Evolutionary conservation across 202 grass and related monocot species (phyloP), one percentile per base, ranked within the genome.

Genomic region (Zizania palustris): DNA sequence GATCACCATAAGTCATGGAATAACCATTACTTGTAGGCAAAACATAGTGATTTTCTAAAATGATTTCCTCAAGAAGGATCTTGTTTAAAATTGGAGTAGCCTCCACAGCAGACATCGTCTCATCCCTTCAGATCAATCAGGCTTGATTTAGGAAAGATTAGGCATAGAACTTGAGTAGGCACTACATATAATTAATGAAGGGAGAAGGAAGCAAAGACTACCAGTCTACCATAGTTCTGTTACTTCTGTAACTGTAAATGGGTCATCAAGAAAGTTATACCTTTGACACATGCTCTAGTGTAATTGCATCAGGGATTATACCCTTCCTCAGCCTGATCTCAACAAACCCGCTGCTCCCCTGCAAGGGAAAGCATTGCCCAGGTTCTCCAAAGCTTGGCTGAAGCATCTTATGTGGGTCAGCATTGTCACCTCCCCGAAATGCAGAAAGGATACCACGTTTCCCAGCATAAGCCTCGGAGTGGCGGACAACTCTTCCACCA

Each of bases 351-450:
- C 41, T 85, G 48, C 71, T 90, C 12, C 91, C 91, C 43, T 85
- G 85, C 21, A 93, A n/a, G 0, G 91, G 35, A 62, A 93, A 93
- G 60, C 87, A 93, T 22, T 88, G 91, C 0, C 91, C 87, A 43
- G 91, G 91, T 61, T 93, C 87, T 73, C 91, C 91, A 77, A 85
- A 88, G 82, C 85, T 90, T 0, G 88, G 88, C 72, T 85, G 72
- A 85, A 93, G 73, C 67, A 90, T 90, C 82, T 81, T 93, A 11
- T 85, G 56, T 1, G 80, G 71, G 16, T 73, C 50, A 11, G 43
- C 16, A 58, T 75, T 75, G 66, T 6, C 37, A 39, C 82, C 72
- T 75, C 54, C 37, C 3, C 15, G 9, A 9, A 41, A 40, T 21
- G 16, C 19, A 46, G 38, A 1, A 39, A 72, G 5, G 45, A 78